Conservation (phyloP, 805 yeast species). For the Nakazawaea pomicola region DNA sequence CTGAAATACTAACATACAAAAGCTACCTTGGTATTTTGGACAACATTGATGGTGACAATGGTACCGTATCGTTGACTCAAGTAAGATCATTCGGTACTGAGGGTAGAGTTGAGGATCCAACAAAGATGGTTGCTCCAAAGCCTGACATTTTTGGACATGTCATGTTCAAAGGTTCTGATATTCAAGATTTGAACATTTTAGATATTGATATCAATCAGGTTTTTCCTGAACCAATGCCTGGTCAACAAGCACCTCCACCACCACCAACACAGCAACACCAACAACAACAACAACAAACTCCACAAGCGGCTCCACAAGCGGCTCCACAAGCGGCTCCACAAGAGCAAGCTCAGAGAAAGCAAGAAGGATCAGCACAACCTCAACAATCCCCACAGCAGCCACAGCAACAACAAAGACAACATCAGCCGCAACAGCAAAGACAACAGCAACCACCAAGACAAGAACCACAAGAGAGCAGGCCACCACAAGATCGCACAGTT, state of each 20-base stretch:
- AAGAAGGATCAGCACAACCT: conserved; percentile 13
- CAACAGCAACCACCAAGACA: conserved; percentile 6
- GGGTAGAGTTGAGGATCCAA: conserved; percentile 72
- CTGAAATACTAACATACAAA: conserved; percentile 8
- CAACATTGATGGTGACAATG: conserved; percentile 81
- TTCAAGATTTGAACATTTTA: conserved; percentile 80
- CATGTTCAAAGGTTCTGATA: conserved; percentile 87
- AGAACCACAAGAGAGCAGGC: conserved; percentile 1
- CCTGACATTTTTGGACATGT: conserved; percentile 67
- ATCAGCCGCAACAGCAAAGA: conserved; percentile 10
- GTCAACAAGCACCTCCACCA: conserved; percentile 11
- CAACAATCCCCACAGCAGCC: conserved; percentile 17
- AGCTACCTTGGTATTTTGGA: conserved; percentile 89
- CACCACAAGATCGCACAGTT: conserved; percentile 13
- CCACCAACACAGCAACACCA: conserved; percentile 11
- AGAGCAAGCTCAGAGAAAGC: conserved; percentile 8
- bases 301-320: too few relatives aligned
- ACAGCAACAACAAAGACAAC: conserved; percentile 13
- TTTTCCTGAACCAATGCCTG: conserved; percentile 43
- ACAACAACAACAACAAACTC: too few relatives aligned
- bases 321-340: conserved; percentile 14
- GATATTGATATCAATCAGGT: conserved; percentile 66
- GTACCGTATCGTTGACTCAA: conserved; percentile 77
- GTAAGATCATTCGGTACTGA: conserved; percentile 91
- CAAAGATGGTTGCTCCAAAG: conserved; percentile 63